phyloP scores from a whole-genome alignment of 2,329 filamentous ascomycete species.

The Cladophialophora bantiana region DNA sequence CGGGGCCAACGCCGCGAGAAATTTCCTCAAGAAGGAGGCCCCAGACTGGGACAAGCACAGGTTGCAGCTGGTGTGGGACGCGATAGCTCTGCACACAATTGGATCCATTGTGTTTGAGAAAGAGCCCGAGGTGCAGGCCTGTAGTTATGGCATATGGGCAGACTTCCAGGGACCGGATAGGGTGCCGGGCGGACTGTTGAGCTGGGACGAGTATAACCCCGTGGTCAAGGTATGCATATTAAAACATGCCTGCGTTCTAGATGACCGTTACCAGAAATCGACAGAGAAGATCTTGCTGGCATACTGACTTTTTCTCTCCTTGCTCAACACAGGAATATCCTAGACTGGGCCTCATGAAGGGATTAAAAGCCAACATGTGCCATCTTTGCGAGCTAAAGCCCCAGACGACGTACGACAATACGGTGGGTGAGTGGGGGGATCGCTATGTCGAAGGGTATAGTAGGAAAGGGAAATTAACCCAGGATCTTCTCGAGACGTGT shows the following conservation, averaged over 20 bases:
- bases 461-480: conserved; percentile 44
- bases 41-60: conserved; percentile 50
- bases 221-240: conserved; percentile 39
- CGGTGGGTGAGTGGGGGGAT: conserved; percentile 46
- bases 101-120: conserved; percentile 51
- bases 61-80: conserved; percentile 59
- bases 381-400: conserved; percentile 53
- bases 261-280: no score
- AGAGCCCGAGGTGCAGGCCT: conserved; percentile 51
- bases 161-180: conserved; percentile 51
- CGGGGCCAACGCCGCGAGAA: conserved; percentile 54
- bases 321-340: conserved; percentile 44
- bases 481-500: conserved; percentile 41
- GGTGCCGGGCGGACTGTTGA: conserved; percentile 42
- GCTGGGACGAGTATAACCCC: conserved; percentile 44
- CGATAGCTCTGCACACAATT: conserved; percentile 52
- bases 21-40: conserved; percentile 44
- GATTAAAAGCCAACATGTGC: conserved; percentile 49
- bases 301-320: background rate
- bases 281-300: no score
- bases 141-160: conserved; percentile 46
- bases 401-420: conserved; percentile 49
- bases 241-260: no score
- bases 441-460: conserved; percentile 48
- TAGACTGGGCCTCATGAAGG: conserved; percentile 45